A percentile compares a stretch with the other conserved stretches of the same genome.
These are phyloP conservation scores for Maudiozyma saulgeensis DNA, from an alignment of 805 yeast genomes.

Conservation along the genomic window DNA sequence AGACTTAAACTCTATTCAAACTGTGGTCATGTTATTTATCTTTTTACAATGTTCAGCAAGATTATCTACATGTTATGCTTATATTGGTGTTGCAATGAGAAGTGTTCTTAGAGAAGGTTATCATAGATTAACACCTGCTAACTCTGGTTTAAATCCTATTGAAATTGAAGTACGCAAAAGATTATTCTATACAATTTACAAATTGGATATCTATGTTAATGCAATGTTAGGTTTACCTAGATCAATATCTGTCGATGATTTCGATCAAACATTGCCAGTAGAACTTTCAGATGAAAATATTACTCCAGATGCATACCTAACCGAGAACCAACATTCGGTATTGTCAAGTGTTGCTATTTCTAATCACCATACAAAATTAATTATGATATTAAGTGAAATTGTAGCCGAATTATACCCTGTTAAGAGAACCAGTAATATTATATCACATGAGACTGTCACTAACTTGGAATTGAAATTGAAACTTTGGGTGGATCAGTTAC, in stretches of 20 bases:
- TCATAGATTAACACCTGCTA: conserved; percentile 57
- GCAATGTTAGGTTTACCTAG: conserved; percentile 84
- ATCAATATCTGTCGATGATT: conserved; percentile 64
- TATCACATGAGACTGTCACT: conserved; percentile 42
- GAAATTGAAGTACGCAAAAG: conserved; percentile 81
- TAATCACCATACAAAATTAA: conserved; percentile 71
- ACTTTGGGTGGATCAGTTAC: conserved; percentile 64
- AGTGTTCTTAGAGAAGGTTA: conserved; percentile 80
- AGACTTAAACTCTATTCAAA: conserved; percentile 74
- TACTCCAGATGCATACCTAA: conserved; percentile 42
- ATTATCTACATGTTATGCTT: conserved; percentile 80
- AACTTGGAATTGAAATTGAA: conserved; percentile 62
- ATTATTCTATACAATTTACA: conserved; percentile 79
- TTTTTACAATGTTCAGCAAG: conserved; percentile 82
- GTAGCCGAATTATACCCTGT: conserved; percentile 64
- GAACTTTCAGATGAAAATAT: conserved; percentile 83
- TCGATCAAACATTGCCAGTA: conserved; percentile 76
- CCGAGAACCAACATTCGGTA: conserved; percentile 18
- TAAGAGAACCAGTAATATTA: conserved; percentile 24
- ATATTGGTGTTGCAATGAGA: conserved; percentile 81
- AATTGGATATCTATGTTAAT: conserved; percentile 84
- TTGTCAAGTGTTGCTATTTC: conserved; percentile 46
- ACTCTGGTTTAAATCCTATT: conserved; percentile 44
- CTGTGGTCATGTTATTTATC: conserved; percentile 76
- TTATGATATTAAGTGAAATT: conserved; percentile 60